These are phyloP conservation scores for Annulohypoxylon nitens DNA, from an alignment of 495 filamentous ascomycete genomes.

Conservation along the genomic window DNA sequence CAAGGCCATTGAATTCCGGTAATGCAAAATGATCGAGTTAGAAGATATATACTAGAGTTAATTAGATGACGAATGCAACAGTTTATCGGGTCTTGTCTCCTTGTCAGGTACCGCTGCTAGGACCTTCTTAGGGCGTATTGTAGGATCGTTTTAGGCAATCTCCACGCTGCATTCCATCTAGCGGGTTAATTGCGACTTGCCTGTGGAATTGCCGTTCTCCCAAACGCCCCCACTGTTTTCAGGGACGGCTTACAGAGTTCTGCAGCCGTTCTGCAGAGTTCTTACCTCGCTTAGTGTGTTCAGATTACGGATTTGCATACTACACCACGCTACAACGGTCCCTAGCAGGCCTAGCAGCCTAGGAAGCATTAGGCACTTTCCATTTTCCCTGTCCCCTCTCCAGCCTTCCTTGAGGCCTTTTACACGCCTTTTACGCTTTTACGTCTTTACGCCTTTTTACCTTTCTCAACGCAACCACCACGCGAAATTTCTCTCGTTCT, in stretches of 20 bases:
- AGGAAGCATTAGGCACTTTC: neutral
- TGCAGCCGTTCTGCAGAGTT: slow-evolving; percentile 1
- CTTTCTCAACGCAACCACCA: neutral
- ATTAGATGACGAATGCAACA: neutral
- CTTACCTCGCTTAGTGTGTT: slow-evolving; percentile 22
- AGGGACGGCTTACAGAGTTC: slow-evolving; percentile 20
- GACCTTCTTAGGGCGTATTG: slow-evolving; percentile 10
- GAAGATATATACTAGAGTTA: neutral
- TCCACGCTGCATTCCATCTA: slow-evolving; percentile 31
- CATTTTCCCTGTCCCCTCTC: slow-evolving; percentile 14
- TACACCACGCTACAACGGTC: neutral
- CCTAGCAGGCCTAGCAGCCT: neutral
- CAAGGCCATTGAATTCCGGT: neutral
- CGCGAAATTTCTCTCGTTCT: slow-evolving; percentile 31
- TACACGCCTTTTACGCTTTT: neutral
- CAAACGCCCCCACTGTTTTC: slow-evolving; percentile 34
- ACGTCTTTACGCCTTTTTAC: neutral
- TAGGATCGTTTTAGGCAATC: slow-evolving; percentile 44
- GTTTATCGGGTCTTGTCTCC: slow-evolving; percentile 18
- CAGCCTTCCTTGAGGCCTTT: slow-evolving; percentile 17
- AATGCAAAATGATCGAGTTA: slow-evolving; percentile 17
- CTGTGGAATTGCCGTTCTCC: slow-evolving; percentile 42
- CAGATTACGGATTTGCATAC: slow-evolving; percentile 24
- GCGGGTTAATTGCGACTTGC: slow-evolving; percentile 45
- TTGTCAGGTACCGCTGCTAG: slow-evolving; percentile 13